These are phyloP conservation scores for Diversispora epigaea DNA, from an alignment of 192 early-diverging fungal species.

Conservation along the genomic window DNA sequence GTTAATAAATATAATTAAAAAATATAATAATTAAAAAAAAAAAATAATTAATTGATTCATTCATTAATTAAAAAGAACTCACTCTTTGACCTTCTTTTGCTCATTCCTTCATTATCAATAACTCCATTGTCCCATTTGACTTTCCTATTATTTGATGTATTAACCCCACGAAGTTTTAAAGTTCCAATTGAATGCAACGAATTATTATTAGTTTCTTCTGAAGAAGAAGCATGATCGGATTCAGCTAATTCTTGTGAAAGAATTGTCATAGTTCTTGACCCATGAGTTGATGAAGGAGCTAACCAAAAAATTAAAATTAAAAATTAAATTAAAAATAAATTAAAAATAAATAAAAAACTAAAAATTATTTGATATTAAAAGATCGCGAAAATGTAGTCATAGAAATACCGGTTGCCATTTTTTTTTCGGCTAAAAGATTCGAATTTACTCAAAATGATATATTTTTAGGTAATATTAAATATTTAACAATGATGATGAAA, in stretches of 20 bases:
- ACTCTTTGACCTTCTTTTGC: conserved; percentile 66
- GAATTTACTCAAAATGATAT: too few relatives aligned
- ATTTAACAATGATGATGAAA: not conserved
- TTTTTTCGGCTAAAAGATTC: not conserved
- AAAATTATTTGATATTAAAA: not conserved
- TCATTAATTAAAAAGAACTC: not conserved
- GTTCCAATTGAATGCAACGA: conserved; percentile 39
- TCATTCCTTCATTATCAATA: conserved; percentile 64
- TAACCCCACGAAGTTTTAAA: conserved; percentile 48
- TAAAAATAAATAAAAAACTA: not conserved
- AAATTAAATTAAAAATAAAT: not conserved
- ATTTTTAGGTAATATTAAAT: too few relatives aligned
- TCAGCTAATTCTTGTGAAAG: conserved; percentile 24
- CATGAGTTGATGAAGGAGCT: conserved; percentile 27
- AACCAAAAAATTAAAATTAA: not conserved
- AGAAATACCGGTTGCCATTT: not conserved
- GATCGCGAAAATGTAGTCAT: not conserved
- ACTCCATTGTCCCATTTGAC: conserved; percentile 64
- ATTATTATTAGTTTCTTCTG: not conserved
- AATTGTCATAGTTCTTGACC: conserved; percentile 36
- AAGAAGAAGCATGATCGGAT: not conserved
- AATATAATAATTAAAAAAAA: not conserved
- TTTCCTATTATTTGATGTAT: conserved; percentile 30
- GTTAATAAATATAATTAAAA: too few relatives aligned
- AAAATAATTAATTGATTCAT: not conserved